Conservation (phyloP, 2,329 filamentous ascomycete species). For the Monilinia polystroma region DNA sequence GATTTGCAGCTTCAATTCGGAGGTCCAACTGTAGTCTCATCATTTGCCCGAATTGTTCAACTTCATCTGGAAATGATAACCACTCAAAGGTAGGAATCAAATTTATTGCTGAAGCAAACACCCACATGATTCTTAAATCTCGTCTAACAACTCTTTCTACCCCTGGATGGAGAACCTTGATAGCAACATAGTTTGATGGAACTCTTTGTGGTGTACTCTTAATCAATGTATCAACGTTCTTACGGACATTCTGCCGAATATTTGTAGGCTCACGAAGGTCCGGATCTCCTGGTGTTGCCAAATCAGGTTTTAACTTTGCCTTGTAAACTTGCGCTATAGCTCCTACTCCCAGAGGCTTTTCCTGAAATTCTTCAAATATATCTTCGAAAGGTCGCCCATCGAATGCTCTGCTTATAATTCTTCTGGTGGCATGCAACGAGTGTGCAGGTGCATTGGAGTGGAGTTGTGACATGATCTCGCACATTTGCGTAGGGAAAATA, state of each 20-base stretch:
- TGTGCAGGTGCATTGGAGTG: slow-evolving; percentile 95
- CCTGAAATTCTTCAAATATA: slow-evolving; percentile 95
- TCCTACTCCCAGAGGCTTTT: slow-evolving; percentile 84
- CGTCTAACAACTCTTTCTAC: slow-evolving; percentile 89
- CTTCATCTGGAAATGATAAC: slow-evolving; percentile 94
- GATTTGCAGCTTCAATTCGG: slow-evolving; percentile 88
- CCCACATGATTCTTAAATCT: slow-evolving; percentile 89
- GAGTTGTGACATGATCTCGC: slow-evolving; percentile 86
- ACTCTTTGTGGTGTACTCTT: slow-evolving; percentile 84
- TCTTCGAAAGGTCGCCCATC: slow-evolving; percentile 76
- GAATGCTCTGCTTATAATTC: slow-evolving; percentile 79
- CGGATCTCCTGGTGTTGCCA: slow-evolving; percentile 62
- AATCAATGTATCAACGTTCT: slow-evolving; percentile 79
- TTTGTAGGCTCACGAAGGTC: slow-evolving; percentile 56
- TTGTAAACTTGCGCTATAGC: slow-evolving; percentile 98
- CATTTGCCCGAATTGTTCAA: slow-evolving; percentile 93
- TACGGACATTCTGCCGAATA: slow-evolving; percentile 67
- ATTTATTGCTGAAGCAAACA: slow-evolving; percentile 84
- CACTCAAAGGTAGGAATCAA: slow-evolving; percentile 91
- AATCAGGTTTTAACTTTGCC: slow-evolving; percentile 79
- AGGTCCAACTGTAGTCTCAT: slow-evolving; percentile 97
- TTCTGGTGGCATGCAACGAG: slow-evolving; percentile 74
- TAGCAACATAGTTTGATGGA: slow-evolving; percentile 87
- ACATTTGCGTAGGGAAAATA: slow-evolving; percentile 93
- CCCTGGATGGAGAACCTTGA: slow-evolving; percentile 92